Evolutionary conservation across 1,284 basidiomycete species (phyloP), one percentile per base, ranked within the genome.

Genomic region (Tilletiaria anomala): DNA sequence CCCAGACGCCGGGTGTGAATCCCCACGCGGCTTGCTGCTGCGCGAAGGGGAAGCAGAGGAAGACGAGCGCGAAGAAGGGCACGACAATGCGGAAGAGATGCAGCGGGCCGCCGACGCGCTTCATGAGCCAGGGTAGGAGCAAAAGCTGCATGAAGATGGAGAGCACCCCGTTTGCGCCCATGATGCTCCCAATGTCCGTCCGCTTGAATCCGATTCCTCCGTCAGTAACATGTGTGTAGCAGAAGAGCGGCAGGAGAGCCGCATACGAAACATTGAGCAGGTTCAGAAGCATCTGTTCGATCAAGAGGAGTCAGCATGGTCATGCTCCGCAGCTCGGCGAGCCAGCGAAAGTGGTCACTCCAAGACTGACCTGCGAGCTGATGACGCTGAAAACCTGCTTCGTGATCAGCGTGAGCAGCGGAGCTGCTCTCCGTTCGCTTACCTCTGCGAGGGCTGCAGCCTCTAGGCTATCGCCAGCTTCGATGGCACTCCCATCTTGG

Each of bases 61-160:
- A 58, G 6, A 64, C 55, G 10, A 67, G 6, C 2, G 67, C 60
- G 34, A 68, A 66, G 8, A 66, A 39, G 11, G 42, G 22, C 56
- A 70, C 64, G 4, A 54, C 44, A 2, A 53, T 20, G 11, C 55
- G 46, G 37, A 69, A 70, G 1, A 69, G 37, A 6, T 40, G 44
- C 17, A 66, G 51, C 4, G 54, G 36, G 1, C 65, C 68, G 1
- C 70, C 70, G 1, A 61, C 39, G 3, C 50, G 43, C 5, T 44
- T 42, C 35, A 70, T 68, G 0, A 70, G 44, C 0, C 62, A 56
- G 4, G 68, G 64, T 53, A 70, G 70, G 14, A 69, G 42, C 37
- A 66, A 36, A 12, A 70, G 42, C 38, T 69, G 66, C 19, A 56
- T 50, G 1, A 53, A 22, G 39, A 55, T 46, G 24, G 51, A 48